Percentiles rank a stretch among this genome's conserved stretches.
Conservation (phyloP, 345 rosid species). For the Eucalyptus viminalis region DNA sequence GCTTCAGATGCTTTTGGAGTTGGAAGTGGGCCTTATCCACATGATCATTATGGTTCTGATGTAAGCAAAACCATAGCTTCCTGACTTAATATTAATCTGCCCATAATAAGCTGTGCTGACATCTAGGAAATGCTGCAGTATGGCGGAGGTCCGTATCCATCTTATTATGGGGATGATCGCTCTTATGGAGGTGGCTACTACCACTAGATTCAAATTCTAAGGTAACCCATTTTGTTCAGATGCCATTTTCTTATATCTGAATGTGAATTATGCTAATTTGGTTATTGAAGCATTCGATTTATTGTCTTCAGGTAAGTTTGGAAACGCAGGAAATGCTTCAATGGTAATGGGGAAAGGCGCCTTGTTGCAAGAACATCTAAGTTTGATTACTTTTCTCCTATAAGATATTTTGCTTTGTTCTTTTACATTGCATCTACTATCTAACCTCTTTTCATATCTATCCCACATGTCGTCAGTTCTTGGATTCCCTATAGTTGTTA, state of each 20-base stretch:
- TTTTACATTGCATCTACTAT: not conserved
- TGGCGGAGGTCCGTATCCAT: constrained; percentile 13
- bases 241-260: not conserved
- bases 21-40: constrained; percentile 16
- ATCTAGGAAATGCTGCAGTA: constrained; percentile 14
- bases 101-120: not conserved
- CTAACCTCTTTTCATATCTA: not conserved
- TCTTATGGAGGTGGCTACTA: constrained; percentile 35
- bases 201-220: constrained; percentile 4
- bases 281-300: not conserved
- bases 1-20: constrained; percentile 26
- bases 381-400: not conserved
- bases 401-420: not conserved
- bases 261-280: not conserved
- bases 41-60: constrained; percentile 32
- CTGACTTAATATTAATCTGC: not conserved
- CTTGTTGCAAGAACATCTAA: not conserved
- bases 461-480: not conserved
- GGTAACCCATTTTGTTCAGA: not conserved
- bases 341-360: constrained; percentile 7
- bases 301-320: constrained; percentile 21
- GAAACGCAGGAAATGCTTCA: constrained; percentile 11
- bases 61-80: constrained; percentile 17
- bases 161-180: constrained; percentile 23
- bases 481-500: not conserved